Evolutionary conservation across 1,284 basidiomycete genomes (phyloP).

Genomic region (Pseudozyma thailandica): DNA sequence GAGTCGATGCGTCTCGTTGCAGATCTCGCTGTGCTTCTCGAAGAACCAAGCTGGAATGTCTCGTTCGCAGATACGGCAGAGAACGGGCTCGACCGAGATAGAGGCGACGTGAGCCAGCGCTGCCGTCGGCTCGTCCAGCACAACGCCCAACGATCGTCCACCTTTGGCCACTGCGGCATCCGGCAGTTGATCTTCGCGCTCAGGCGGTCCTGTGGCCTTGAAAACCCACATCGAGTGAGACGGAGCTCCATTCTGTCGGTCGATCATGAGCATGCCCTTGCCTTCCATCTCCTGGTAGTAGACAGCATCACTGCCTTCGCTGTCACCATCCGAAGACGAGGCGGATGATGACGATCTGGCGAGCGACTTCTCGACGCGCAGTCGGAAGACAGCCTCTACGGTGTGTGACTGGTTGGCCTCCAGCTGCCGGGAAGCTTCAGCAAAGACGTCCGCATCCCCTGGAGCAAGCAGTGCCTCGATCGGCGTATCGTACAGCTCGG

Average conservation of each 20-base stretch:
- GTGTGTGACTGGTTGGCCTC: conserved; percentile 93
- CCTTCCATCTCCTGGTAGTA: conserved; percentile 91
- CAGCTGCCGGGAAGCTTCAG: conserved; percentile 84
- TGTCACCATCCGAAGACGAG: conserved; percentile 56
- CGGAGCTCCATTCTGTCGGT: conserved; percentile 83
- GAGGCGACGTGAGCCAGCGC: conserved; percentile 53
- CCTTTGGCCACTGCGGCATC: conserved; percentile 39
- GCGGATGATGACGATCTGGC: conserved; percentile 71
- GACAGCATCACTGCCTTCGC: conserved; percentile 67
- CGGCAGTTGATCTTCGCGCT: conserved; percentile 55
- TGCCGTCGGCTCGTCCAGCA: conserved; percentile 34
- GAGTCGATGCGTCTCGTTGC: conserved; percentile 92
- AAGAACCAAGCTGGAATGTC: conserved; percentile 99
- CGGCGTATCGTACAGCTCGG: conserved; percentile 80
- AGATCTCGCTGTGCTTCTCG: conserved; percentile 99
- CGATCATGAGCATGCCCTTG: conserved; percentile 98
- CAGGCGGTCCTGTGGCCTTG: conserved; percentile 75
- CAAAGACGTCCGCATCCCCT: conserved; percentile 85
- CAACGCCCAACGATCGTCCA: conserved; percentile 24
- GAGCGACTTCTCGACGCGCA: conserved; percentile 73
- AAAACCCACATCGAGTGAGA: conserved; percentile 99
- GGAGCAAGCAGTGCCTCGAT: conserved; percentile 85
- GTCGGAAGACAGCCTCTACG: conserved; percentile 87
- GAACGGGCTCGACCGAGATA: conserved; percentile 76
- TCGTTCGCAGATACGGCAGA: conserved; percentile 98